phyloP scores from a whole-genome alignment of 192 early-diverging fungal species.

The Coemansia umbellata region DNA sequence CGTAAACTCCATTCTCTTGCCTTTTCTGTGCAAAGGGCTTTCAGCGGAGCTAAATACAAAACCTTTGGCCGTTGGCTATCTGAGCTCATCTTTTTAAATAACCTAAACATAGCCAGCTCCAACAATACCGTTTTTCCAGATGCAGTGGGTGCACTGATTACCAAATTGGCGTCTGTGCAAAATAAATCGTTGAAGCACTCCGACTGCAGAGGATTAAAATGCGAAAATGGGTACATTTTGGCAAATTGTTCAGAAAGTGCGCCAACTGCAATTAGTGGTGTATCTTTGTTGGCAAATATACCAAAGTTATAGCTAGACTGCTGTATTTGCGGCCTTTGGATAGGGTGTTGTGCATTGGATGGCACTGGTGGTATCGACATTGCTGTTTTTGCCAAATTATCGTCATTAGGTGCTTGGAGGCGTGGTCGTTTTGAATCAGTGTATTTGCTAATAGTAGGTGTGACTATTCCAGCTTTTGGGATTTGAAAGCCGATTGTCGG shows the following conservation, averaged over 20 bases:
- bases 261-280: conserved; percentile 3
- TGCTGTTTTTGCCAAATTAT: too few species aligned
- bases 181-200: conserved; percentile 21
- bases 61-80: conserved; percentile 11
- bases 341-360: too few species aligned
- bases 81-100: background rate
- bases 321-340: too few species aligned
- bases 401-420: background rate
- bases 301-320: too few species aligned
- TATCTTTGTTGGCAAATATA: too few species aligned
- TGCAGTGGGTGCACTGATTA: conserved; percentile 58
- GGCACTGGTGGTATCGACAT: too few species aligned
- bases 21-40: conserved; percentile 62
- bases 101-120: conserved; percentile 50
- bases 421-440: conserved; percentile 6
- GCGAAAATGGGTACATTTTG: conserved; percentile 14
- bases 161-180: conserved; percentile 9
- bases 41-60: conserved; percentile 66
- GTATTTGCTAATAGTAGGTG: conserved; percentile 2
- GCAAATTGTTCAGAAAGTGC: conserved; percentile 10
- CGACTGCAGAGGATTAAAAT: conserved; percentile 30
- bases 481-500: too few species aligned
- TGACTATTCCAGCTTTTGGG: background rate
- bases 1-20: conserved; percentile 56
- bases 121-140: conserved; percentile 65